A percentile compares a stretch with the other conserved stretches of the same genome.
Conservation (phyloP, 352 stramenopile genomes). For the Globisporangium takayamanum region DNA sequence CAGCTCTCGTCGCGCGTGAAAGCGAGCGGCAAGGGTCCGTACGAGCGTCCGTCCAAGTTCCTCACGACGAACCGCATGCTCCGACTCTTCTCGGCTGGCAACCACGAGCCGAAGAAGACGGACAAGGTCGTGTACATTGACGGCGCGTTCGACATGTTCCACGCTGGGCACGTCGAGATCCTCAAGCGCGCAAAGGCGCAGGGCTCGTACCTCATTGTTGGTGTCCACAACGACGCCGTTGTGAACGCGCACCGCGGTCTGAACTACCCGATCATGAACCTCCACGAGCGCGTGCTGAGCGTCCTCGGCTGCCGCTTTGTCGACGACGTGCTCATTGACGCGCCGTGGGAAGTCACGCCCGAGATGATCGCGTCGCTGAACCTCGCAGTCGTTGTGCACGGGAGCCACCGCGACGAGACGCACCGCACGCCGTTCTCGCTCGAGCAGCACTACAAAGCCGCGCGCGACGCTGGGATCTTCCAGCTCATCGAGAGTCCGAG, state of each 20-base stretch:
- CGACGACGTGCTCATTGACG: constrained; percentile 98
- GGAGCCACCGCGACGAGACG: constrained; percentile 78
- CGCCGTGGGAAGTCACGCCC: constrained; percentile 91
- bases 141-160: constrained; percentile 98
- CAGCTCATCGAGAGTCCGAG: constrained; percentile 65
- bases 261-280: constrained; percentile 97
- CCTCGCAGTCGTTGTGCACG: constrained; percentile 80
- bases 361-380: constrained; percentile 95
- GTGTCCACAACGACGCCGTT: constrained; percentile 93
- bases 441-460: constrained; percentile 75
- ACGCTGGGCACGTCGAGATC: constrained; percentile 95
- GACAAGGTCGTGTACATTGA: constrained; percentile 97
- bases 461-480: constrained; percentile 81
- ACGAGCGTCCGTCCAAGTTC: constrained; percentile 90
- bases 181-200: constrained; percentile 90
- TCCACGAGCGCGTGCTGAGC: constrained; percentile 96
- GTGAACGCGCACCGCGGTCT: constrained; percentile 87
- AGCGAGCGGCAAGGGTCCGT: constrained; percentile 30
- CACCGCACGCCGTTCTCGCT: constrained; percentile 51
- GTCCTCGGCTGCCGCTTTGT: constrained; percentile 95
- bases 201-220: constrained; percentile 95
- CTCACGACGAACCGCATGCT: constrained; percentile 95
- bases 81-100: constrained; percentile 86
- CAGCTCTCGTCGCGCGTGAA: constrained; percentile 72
- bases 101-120: constrained; percentile 81